Conservation (phyloP, 2,329 filamentous ascomycete species). For the Domatiomyces globalis region DNA sequence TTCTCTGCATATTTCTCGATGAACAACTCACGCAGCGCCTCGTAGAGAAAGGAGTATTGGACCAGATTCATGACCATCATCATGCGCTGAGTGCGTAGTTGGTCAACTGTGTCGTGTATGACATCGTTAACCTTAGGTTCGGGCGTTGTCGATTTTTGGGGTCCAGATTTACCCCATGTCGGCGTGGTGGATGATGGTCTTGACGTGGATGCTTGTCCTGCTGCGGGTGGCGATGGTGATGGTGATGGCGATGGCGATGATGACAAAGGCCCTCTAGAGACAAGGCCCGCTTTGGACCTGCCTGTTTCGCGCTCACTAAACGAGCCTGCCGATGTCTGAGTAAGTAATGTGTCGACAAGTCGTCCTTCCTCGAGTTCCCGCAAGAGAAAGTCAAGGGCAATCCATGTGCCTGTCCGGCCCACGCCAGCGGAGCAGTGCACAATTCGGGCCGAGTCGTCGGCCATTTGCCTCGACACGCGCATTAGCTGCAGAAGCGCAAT, state of each 20-base stretch:
- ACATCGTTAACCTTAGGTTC: conserved; percentile 43
- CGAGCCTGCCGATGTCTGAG: neutral
- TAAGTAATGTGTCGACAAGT: conserved; percentile 25
- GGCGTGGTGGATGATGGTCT: conserved; percentile 6
- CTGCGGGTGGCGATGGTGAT: neutral
- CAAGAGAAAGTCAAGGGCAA: conserved; percentile 83
- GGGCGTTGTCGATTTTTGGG: conserved; percentile 22
- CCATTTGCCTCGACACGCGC: conserved; percentile 32
- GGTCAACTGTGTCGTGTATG: conserved; percentile 65
- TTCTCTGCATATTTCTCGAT: conserved; percentile 42
- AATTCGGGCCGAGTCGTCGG: conserved; percentile 55
- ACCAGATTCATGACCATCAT: conserved; percentile 87
- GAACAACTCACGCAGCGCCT: conserved; percentile 65
- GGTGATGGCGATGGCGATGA: neutral
- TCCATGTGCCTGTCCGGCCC: conserved; percentile 87
- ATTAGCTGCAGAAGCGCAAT: conserved; percentile 39
- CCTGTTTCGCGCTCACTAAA: neutral
- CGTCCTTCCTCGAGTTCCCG: conserved; percentile 65
- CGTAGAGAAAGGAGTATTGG: conserved; percentile 81
- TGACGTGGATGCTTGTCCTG: neutral
- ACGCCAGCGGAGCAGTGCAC: conserved; percentile 85
- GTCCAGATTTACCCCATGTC: conserved; percentile 14
- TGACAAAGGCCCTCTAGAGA: neutral
- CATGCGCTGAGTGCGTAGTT: conserved; percentile 70
- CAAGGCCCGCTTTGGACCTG: neutral